These are phyloP conservation scores for Linderina pennispora DNA, from an alignment of 192 early-diverging fungal genomes.

Conservation along the genomic window DNA sequence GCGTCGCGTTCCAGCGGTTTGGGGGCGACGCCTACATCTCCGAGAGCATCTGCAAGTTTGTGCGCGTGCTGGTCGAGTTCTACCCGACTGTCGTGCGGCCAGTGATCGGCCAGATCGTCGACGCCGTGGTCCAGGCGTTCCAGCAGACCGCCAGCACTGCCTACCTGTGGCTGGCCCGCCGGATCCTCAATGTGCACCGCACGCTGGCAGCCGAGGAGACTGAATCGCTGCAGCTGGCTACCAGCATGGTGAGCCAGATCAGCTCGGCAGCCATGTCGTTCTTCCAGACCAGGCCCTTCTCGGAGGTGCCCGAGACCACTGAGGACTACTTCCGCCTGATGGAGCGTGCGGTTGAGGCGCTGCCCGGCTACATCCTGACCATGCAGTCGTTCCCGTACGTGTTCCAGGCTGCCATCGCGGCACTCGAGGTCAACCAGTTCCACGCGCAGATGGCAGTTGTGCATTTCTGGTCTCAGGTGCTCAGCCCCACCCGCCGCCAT, in stretches of 20 bases:
- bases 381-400: conserved; percentile 15
- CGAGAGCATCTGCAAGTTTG: conserved; percentile 37
- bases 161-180: conserved; percentile 76
- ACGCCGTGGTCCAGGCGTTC: conserved; percentile 61
- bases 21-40: conserved; percentile 18
- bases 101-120: conserved; percentile 20
- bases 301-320: conserved; percentile 34
- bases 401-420: conserved; percentile 31
- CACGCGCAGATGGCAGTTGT: conserved; percentile 39
- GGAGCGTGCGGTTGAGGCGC: conserved; percentile 30
- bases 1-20: conserved; percentile 18
- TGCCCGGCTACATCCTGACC: conserved; percentile 19
- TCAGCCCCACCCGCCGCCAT: conserved; percentile 40
- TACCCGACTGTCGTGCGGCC: conserved; percentile 18
- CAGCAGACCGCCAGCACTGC: conserved; percentile 56
- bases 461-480: conserved; percentile 28
- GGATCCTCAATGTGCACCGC: conserved; percentile 60
- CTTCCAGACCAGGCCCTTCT: conserved; percentile 43
- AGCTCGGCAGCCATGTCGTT: conserved; percentile 60
- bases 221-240: conserved; percentile 43
- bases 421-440: conserved; percentile 32
- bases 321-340: conserved; percentile 43
- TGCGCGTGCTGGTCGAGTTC: conserved; percentile 33
- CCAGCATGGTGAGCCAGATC: conserved; percentile 55
- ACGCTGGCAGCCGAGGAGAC: conserved; percentile 42